Evolutionary conservation across 768 basidiomycete genomes (phyloP), one percentile per base, ranked within the genome.

Genomic region (Leccinum longicurvipes): DNA sequence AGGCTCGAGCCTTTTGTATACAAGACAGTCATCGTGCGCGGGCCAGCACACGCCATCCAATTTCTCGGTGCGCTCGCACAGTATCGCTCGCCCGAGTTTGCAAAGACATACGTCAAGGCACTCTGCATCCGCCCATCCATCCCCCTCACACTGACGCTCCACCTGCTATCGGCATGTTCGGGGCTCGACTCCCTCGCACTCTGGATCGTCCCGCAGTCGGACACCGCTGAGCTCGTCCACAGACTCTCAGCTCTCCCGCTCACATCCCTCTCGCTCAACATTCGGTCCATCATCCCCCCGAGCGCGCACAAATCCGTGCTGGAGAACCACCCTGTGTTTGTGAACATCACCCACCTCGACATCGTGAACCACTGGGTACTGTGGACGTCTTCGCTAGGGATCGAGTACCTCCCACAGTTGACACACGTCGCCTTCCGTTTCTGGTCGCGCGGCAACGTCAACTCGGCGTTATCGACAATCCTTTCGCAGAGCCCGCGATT

Each of bases 1-100:
- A 67, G 66, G 65, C 44, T 67, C n/a, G 60, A 67, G 46, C 48
- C 51, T 4, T 59, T 65, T 46, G 49, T 65, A 17, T 65, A 67
- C 46, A 55, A 55, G 39, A 67, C 53, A 6, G 51, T 62, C 56
- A 24, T 57, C n/a, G n/a, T 66, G 10, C 57, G 57, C 6, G 51
- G 46, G 3, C 11, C 42, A 23, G 32, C 24, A 15, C 60, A 59
- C 24, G 60, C 60, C 1, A 14, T 41, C 53, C 44, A 24, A 4
- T 67, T 66, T 24, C 54, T 62, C 17, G 44, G 31, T 1, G 52
- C 56, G 6, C 53, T 66, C 44, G 7, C 41, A 3, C n/a, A n/a
- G 15, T 4, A 55, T 24, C 54, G 52, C 15, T 27, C 55, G 2
- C 62, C 54, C 32, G 39, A 39, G 17, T 66, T 64, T 15, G 47